Conservation (phyloP, 768 basidiomycete species). For the Lactarius quietus region DNA sequence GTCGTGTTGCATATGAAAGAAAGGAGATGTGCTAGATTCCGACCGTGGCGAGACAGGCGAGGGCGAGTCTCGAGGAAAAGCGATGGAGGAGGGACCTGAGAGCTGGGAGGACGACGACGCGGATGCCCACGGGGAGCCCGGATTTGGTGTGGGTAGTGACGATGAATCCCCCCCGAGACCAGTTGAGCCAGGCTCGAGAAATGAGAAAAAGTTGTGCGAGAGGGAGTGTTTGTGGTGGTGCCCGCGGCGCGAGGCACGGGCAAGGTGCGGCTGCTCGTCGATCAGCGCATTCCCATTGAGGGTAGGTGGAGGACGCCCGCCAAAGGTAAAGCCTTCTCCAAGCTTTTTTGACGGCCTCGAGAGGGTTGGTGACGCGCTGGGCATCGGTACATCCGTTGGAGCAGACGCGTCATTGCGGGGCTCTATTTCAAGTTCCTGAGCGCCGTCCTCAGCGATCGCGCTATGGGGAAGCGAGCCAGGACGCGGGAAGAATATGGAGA, state of each 20-base stretch:
- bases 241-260: slow-evolving; percentile 50
- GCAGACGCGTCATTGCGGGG: slow-evolving; percentile 7
- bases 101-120: slow-evolving; percentile 40
- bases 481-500: slow-evolving; percentile 88
- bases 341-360: slow-evolving; percentile 38
- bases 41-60: slow-evolving; percentile 11
- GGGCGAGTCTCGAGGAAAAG: slow-evolving; percentile 7
- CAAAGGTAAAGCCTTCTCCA: slow-evolving; percentile 62
- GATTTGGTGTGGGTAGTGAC: slow-evolving; percentile 56
- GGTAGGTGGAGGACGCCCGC: slow-evolving; percentile 45
- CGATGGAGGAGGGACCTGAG: slow-evolving; percentile 10
- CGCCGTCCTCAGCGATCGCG: slow-evolving; percentile 66
- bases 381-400: slow-evolving; percentile 28
- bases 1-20: slow-evolving; percentile 15
- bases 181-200: slow-evolving; percentile 70
- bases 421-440: slow-evolving; percentile 49
- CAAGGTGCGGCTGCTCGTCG: slow-evolving; percentile 29
- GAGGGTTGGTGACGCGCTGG: slow-evolving; percentile 43
- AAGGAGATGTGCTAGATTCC: slow-evolving; percentile 8
- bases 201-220: slow-evolving; percentile 94
- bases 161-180: slow-evolving; percentile 43
- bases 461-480: slow-evolving; percentile 59
- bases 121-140: slow-evolving; percentile 66
- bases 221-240: slow-evolving; percentile 93
- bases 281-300: slow-evolving; percentile 27